A percentile compares a stretch with the other conserved stretches of the same genome.
These are phyloP conservation scores for Zychaea mexicana DNA, from an alignment of 371 early-diverging fungal genomes.

Conservation along the genomic window DNA sequence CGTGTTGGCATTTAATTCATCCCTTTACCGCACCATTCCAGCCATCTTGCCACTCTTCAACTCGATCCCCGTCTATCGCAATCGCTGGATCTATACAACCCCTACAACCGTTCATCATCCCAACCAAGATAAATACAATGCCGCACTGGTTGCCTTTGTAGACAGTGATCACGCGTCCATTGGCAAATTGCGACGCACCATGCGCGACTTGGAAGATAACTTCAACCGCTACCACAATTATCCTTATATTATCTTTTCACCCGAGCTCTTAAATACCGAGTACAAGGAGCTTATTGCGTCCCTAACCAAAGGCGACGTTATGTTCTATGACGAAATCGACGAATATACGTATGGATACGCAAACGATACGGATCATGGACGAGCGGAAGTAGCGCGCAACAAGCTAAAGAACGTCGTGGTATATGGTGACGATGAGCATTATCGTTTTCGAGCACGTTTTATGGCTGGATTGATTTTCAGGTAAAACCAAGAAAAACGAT, in stretches of 20 bases:
- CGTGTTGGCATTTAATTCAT: not conserved
- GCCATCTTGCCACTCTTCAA: not conserved
- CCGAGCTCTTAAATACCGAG: constrained; percentile 25
- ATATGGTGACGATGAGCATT: constrained; percentile 38
- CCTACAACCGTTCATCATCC: constrained; percentile 26
- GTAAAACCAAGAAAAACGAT: constrained; percentile 22
- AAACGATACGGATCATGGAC: constrained; percentile 17
- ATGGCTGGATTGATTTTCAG: constrained; percentile 38
- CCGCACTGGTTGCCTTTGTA: constrained; percentile 38
- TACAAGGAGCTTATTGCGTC: constrained; percentile 32
- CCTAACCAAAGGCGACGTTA: constrained; percentile 16
- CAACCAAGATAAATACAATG: constrained; percentile 25
- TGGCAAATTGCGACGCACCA: constrained; percentile 24
- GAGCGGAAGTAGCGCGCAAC: constrained; percentile 25
- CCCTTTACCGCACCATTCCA: constrained; percentile 1
- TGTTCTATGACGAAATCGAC: constrained; percentile 32
- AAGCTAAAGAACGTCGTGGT: constrained; percentile 22
- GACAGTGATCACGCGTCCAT: constrained; percentile 25
- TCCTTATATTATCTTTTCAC: constrained; percentile 41
- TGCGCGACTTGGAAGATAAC: constrained; percentile 37
- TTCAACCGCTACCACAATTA: constrained; percentile 33
- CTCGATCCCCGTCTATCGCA: not conserved
- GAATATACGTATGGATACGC: constrained; percentile 30
- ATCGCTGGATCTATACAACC: constrained; percentile 20
- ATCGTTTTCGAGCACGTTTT: constrained; percentile 40